phyloP scores from a whole-genome alignment of 108 stramenopile species.

The Asterionellopsis glacialis region DNA sequence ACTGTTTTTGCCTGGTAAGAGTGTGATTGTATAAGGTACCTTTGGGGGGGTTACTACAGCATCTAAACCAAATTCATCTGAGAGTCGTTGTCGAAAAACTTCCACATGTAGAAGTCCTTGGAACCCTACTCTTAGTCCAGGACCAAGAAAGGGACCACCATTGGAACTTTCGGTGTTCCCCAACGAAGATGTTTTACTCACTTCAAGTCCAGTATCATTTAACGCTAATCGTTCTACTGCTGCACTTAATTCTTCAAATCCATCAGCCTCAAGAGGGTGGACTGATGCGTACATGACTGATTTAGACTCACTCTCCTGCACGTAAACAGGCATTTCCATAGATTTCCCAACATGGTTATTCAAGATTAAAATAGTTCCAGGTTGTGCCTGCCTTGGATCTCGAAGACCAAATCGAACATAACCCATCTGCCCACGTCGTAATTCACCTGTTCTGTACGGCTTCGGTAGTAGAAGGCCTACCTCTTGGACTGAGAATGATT shows the following conservation, averaged over 20 bases:
- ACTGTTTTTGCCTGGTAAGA: slow-evolving; percentile 78
- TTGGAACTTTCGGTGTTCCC: slow-evolving; percentile 37
- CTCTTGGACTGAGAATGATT: slow-evolving; percentile 73
- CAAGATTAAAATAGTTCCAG: slow-evolving; percentile 84
- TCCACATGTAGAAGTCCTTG: slow-evolving; percentile 97
- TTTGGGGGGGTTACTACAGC: slow-evolving; percentile 97
- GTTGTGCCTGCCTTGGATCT: slow-evolving; percentile 87
- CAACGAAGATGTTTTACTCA: slow-evolving; percentile 44
- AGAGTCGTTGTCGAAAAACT: slow-evolving; percentile 93
- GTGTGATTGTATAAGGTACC: slow-evolving; percentile 88
- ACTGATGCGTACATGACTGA: slow-evolving; percentile 95
- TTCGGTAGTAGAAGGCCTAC: slow-evolving; percentile 90
- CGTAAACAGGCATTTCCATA: slow-evolving; percentile 40
- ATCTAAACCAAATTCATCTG: slow-evolving; percentile 93
- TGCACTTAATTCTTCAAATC: slow-evolving; percentile 85
- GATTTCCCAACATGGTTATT: slow-evolving; percentile 41
- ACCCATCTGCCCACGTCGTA: slow-evolving; percentile 90
- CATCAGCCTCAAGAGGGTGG: slow-evolving; percentile 87
- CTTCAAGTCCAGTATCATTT: slow-evolving; percentile 90
- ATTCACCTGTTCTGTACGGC: slow-evolving; percentile 44
- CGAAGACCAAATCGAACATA: slow-evolving; percentile 88
- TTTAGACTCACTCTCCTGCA: slow-evolving; percentile 20
- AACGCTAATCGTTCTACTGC: slow-evolving; percentile 91
- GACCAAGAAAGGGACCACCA: slow-evolving; percentile 83
- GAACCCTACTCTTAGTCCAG: slow-evolving; percentile 93